A percentile compares a stretch with the other conserved stretches of the same genome.
These are phyloP conservation scores for Copromyces sp. DNA, from an alignment of 495 filamentous ascomycete species.

Conservation along the genomic window DNA sequence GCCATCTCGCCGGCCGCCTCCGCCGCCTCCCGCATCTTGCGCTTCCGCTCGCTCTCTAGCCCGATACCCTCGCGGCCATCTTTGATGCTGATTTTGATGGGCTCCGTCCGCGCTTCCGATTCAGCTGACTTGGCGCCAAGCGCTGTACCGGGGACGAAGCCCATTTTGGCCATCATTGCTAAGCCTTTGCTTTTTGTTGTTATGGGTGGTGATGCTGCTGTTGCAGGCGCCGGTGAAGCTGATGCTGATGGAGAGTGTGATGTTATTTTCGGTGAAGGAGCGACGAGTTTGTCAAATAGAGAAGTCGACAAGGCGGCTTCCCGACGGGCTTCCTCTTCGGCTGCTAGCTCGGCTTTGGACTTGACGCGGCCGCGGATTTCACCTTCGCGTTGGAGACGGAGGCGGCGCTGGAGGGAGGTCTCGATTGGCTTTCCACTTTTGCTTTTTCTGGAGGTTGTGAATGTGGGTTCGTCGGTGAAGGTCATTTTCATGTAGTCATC, in stretches of 20 bases:
- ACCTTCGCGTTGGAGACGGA: constrained; percentile 45
- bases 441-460: constrained; percentile 7
- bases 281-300: constrained; percentile 39
- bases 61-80: constrained; percentile 83
- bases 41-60: constrained; percentile 68
- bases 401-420: constrained; percentile 47
- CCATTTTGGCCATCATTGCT: constrained; percentile 94
- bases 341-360: constrained; percentile 74
- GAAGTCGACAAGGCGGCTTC: constrained; percentile 65
- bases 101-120: constrained; percentile 36
- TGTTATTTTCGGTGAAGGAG: neutral
- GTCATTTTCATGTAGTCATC: constrained; percentile 62
- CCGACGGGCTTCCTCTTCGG: constrained; percentile 55
- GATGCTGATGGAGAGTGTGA: neutral
- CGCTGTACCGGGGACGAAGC: constrained; percentile 58
- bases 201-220: constrained; percentile 1
- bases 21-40: constrained; percentile 61
- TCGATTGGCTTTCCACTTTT: constrained; percentile 21
- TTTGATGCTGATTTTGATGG: constrained; percentile 59
- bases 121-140: constrained; percentile 28
- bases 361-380: constrained; percentile 51
- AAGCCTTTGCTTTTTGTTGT: constrained; percentile 61
- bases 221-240: constrained; percentile 1
- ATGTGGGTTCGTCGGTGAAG: constrained; percentile 26
- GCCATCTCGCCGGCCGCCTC: constrained; percentile 38